A percentile compares a stretch with the other conserved stretches of the same genome.
Evolutionary conservation across 2,329 filamentous ascomycete species (phyloP).

Genomic region (Lasiodiplodia sp.): DNA sequence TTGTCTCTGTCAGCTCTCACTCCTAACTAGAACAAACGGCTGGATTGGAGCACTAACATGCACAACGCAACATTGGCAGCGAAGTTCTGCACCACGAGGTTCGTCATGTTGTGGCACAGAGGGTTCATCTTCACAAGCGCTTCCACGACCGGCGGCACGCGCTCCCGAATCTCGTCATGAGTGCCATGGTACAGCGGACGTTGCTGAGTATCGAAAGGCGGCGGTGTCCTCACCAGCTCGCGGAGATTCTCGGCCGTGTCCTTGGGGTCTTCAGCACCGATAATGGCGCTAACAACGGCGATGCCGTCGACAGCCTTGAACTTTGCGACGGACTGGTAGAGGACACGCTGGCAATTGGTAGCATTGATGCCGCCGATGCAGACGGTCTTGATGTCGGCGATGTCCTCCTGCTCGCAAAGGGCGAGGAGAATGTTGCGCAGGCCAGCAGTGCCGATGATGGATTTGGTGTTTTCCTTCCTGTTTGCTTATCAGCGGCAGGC

Average conservation of each 20-base stretch:
- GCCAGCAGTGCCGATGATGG: slow-evolving; percentile 77
- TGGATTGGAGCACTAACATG: slow-evolving; percentile 54
- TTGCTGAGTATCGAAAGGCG: slow-evolving; percentile 34
- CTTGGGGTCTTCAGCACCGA: slow-evolving; percentile 74
- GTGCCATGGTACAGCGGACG: slow-evolving; percentile 24
- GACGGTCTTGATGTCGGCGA: slow-evolving; percentile 60
- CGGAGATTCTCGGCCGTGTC: slow-evolving; percentile 67
- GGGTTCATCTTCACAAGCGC: slow-evolving; percentile 70
- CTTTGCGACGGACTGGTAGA: slow-evolving; percentile 70
- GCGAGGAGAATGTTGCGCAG: slow-evolving; percentile 70
- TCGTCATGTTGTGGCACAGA: slow-evolving; percentile 96
- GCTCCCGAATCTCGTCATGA: slow-evolving; percentile 31
- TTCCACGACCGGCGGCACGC: slow-evolving; percentile 58
- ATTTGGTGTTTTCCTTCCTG: slow-evolving; percentile 87
- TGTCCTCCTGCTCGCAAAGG: slow-evolving; percentile 57
- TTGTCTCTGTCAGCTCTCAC: background rate
- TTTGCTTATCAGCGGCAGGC: slow-evolving; percentile 21
- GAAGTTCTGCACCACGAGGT: slow-evolving; percentile 93
- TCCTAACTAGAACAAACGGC: background rate
- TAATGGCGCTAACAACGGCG: slow-evolving; percentile 88
- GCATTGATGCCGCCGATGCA: slow-evolving; percentile 90
- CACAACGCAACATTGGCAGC: slow-evolving; percentile 88
- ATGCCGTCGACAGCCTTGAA: slow-evolving; percentile 76
- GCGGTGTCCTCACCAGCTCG: slow-evolving; percentile 57
- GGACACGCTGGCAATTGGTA: slow-evolving; percentile 74